Evolutionary conservation across 106 monocot genomes (phyloP), one percentile per base, ranked within the genome.

Genomic region (Dioscorea dumetorum): DNA sequence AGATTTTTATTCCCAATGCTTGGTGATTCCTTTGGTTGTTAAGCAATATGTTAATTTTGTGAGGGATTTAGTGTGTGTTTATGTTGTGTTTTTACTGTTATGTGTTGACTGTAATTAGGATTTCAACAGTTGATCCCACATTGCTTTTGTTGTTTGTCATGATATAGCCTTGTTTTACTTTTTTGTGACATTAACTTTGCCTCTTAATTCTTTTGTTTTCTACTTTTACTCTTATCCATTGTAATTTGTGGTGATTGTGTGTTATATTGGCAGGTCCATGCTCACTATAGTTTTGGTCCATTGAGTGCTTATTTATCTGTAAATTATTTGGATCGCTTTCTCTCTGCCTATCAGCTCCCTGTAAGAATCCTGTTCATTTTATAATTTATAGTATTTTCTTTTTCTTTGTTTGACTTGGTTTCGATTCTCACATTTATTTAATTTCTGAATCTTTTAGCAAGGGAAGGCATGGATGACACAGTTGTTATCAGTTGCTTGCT

Each of bases 381-480:
- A 53, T 52, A 19, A 22, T 32, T 12, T 48, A 20, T 20, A 24
- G 19, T 10, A 13, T 57, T 23, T 35, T 16, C n/a, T 54, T 54
- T 54, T 51, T 4, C 51, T 51, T 2, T 64, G 28, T 57, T 52
- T 52, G 11, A 48, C 50, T 31, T 54, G 18, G 3, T 60, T 49
- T 24, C 9, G 14, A 64, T 24, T 66, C 52, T 22, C 12, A 21
- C 10, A 17, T 69, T 33, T 51, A 10, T 32, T 21, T n/a, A 62
- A 20, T 62, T 41, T 54, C 19, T 54, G 54, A 1, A 75, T 17
- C 33, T 79, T 70, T 13, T 63, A 88, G 84, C 75, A 81, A 79
- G 88, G 85, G 53, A 85, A 88, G 61, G 74, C 91, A 50, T 92
- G 91, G 91, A 88, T 92, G 85, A 76, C 79, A 18, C 91, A 88